Base-by-base conservation (phyloP, 2,329 filamentous ascomycete species). In the Penicillium palitans region DNA sequence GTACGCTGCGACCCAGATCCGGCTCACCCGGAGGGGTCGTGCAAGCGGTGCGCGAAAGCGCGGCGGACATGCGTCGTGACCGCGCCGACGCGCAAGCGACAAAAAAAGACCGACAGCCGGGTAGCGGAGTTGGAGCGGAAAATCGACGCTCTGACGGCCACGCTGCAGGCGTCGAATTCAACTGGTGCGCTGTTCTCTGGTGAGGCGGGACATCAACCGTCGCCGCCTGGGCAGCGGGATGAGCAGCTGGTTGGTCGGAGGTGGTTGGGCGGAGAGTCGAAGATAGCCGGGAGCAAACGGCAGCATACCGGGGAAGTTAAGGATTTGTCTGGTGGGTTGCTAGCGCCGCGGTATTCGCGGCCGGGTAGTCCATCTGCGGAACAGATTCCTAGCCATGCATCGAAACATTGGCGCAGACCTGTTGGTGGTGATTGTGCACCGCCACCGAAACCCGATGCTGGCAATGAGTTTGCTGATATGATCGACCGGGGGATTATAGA, bases 121-220 rank as follows among this genome's bases (percentile, higher is more conserved):
- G 92, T 97, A 13, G 89, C 91, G 9, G 92, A 96, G 79, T 81
- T 97, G 52, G 92, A 96, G 80, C 91, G 89, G 80, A 96, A 96
- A 79, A 93, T 96, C 63, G 91, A 96, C 78, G 90, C 89, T 9
- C 74, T 96, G 71, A 96, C 90, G 8, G 90, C 91, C 7, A 91
- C 87, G 37, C 72, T 96, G 63, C 87, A 91, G 46, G 86, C 89
- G 2, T 72, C 74, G 10, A 72, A 74, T 51, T 68, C 67, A 6
- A 53, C 61, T 19, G 65, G 71, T 47, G 19, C 64, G 12, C 52
- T 65, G 5, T 17, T 65, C 68, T 42, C 60, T 55, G 29, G 56
- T 2, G 24, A 29, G 13, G 44, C 57, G 15, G 60, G 31, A 8
- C 58, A 45, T 35, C 61, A 57, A 51, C 58, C 55, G 50, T 51